phyloP scores from a whole-genome alignment of 2,329 filamentous ascomycete species.

The Fusarium avenaceum region DNA sequence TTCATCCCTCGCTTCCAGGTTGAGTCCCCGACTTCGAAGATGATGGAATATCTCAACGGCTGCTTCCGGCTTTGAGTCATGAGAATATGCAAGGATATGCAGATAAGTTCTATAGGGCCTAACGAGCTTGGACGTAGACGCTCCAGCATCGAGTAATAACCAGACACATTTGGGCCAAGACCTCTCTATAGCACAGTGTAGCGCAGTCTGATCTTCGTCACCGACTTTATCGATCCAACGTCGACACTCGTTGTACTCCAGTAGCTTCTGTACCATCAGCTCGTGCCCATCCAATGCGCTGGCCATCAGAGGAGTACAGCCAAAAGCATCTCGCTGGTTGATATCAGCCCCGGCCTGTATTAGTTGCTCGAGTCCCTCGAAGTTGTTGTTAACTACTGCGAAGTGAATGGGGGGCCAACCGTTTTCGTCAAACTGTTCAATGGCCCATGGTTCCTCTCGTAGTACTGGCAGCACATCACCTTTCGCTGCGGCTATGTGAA shows the following conservation, averaged over 20 bases:
- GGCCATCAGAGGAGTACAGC: neutral
- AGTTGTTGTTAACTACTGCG: accelerated
- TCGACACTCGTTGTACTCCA: neutral
- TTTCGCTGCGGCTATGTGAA: neutral
- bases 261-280: neutral
- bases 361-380: neutral
- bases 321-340: accelerated
- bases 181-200: accelerated
- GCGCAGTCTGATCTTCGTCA: accelerated
- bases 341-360: constrained; percentile 4
- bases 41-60: neutral
- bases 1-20: neutral
- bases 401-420: neutral
- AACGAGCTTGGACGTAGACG: neutral
- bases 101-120: accelerated
- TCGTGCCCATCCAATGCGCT: accelerated
- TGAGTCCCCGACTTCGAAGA: neutral
- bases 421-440: neutral
- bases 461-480: neutral
- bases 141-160: constrained; percentile 29
- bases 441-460: constrained; percentile 13
- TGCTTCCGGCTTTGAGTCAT: accelerated
- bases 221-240: accelerated
- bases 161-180: accelerated
- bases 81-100: accelerated